These are phyloP conservation scores for Zizania latifolia DNA, from an alignment of 176 grass and related monocot species.

Conservation along the genomic window DNA sequence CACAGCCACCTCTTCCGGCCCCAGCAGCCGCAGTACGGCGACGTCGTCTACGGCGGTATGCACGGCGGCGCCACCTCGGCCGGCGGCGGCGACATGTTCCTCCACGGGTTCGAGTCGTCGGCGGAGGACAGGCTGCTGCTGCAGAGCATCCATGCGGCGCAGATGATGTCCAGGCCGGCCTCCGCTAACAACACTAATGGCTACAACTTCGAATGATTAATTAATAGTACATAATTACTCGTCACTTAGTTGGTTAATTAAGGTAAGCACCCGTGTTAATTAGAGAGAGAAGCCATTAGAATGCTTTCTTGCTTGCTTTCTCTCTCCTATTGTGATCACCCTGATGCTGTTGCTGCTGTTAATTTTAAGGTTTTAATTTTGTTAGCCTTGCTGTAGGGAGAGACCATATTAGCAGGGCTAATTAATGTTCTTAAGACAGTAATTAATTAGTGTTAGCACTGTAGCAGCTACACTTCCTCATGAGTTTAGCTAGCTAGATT, in stretches of 20 bases:
- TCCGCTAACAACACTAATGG: slow-evolving; percentile 59
- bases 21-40: slow-evolving; percentile 21
- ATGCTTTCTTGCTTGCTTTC: background rate
- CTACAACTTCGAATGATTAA: slow-evolving; percentile 56
- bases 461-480: background rate
- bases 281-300: background rate
- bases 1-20: slow-evolving; percentile 46
- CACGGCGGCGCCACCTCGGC: background rate
- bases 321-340: background rate
- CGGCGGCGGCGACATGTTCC: slow-evolving; percentile 24
- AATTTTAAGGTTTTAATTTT: slow-evolving; percentile 11
- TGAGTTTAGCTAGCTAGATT: slow-evolving; percentile 3
- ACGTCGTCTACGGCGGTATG: slow-evolving; percentile 2
- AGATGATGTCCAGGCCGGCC: slow-evolving; percentile 47
- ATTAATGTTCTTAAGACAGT: slow-evolving; percentile 5
- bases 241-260: background rate
- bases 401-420: background rate
- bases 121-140: slow-evolving; percentile 51
- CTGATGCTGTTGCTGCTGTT: background rate
- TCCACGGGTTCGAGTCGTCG: slow-evolving; percentile 39
- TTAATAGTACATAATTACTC: background rate
- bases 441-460: background rate
- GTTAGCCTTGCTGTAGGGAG: slow-evolving; percentile 5
- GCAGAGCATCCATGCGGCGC: slow-evolving; percentile 51
- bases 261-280: slow-evolving; percentile 6